Evolutionary conservation across 495 filamentous ascomycete species (phyloP), one percentile per base, ranked within the genome.

Genomic region (Penicillium daleae): DNA sequence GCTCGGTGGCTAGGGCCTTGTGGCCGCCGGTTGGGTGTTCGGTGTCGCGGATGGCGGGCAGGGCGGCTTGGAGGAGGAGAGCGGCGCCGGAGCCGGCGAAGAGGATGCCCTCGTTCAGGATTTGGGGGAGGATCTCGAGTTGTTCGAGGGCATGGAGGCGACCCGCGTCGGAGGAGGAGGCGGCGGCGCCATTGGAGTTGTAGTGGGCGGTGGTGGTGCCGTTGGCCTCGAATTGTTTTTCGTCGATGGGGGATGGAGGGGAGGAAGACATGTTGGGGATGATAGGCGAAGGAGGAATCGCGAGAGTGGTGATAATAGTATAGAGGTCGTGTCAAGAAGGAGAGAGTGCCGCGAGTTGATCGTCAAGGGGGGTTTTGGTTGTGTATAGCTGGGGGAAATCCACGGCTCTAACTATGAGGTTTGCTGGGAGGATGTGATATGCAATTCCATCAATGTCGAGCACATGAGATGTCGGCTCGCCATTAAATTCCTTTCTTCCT

Each of bases 41-140:
- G 44, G 49, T 49, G 9, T 70, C 59, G 24, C 70, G 66, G 51
- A 79, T 75, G 9, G 67, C 75, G 17, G 74, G 78, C 13, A 73
- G 58, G 2, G 78, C 76, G 29, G 78, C 78, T 65, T 80, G 78
- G 2, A 80, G 67, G 2, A 80, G 71, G 9, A 80, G 66, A 8
- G 76, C 70, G 6, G 76, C 72, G 8, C 76, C 76, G 0, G 73
- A 71, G 7, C 75, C 78, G 0, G 77, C 71, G 59, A 80, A 76
- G 31, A 78, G 59, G 42, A 79, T 76, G 1, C 78, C 78, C 52
- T 80, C 78, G 57, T 71, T 71, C 0, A 80, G 72, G 31, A 80
- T 80, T 24, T 75, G 73, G 19, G 78, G 78, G 9, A 78, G 68
- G 52, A 78, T 72, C 46, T 78, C 70, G 35, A 77, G 68, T 26